phyloP scores from a whole-genome alignment of 2,329 filamentous ascomycete species.

The Venturia asperata region DNA sequence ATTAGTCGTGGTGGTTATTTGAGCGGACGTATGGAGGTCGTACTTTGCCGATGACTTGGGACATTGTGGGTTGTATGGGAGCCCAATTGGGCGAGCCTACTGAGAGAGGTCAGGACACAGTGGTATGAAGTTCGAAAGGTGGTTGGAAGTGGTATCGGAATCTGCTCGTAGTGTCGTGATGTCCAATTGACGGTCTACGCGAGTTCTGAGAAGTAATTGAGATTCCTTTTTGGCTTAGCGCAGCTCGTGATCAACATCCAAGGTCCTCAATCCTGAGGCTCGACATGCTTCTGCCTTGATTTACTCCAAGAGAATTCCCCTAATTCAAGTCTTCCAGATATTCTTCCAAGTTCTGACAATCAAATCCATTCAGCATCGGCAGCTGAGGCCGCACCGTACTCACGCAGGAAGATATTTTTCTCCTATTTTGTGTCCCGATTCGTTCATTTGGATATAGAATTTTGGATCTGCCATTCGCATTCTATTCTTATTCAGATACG shows the following conservation, averaged over 20 bases:
- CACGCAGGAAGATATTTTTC: not conserved
- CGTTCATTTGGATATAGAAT: too few species aligned
- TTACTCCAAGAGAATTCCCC: too few species aligned
- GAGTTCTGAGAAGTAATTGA: too few species aligned
- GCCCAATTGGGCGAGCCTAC: not conserved
- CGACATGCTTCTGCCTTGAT: too few species aligned
- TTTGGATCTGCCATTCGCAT: too few species aligned
- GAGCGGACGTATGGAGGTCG: constrained; percentile 24
- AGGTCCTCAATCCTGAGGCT: too few species aligned
- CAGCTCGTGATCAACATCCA: too few species aligned
- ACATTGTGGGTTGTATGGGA: constrained; percentile 48
- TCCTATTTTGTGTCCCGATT: too few species aligned
- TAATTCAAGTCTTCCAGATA: not conserved
- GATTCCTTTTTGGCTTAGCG: too few species aligned
- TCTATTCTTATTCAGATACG: too few species aligned
- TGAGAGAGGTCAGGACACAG: not conserved
- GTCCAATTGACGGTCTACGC: not conserved
- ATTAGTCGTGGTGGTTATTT: constrained; percentile 17
- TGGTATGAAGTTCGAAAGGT: not conserved
- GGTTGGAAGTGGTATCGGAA: too few species aligned
- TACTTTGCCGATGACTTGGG: constrained; percentile 70
- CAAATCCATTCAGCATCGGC: too few species aligned
- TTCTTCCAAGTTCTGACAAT: not conserved
- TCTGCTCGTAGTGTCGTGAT: not conserved
- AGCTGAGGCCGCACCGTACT: not conserved